Evolutionary conservation across 1,139 yeast genomes (phyloP), one percentile per base, ranked within the genome.

Genomic region (Magnusiomyces sp.): DNA sequence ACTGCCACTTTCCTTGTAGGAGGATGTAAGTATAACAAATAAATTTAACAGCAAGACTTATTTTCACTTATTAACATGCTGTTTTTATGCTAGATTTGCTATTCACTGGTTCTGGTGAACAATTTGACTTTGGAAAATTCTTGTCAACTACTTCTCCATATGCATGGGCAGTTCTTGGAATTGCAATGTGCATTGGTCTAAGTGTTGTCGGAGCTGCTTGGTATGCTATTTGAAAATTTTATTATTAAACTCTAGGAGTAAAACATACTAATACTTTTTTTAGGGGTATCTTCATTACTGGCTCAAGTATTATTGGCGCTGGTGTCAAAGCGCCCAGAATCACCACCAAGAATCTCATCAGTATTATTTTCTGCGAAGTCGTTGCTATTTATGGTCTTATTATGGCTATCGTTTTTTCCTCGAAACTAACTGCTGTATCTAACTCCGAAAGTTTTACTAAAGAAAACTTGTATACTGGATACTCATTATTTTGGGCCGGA

Each of bases 141-240:
- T 76, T 94, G 58, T 80, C 82, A 59, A 73, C 83, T 36, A 83
- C 95, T 1, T 88, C 97, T 17, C 99, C 99, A 13, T 92, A 92
- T 66, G 79, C 92, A 82, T 94, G 98, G 98, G 97, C 97, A 20
- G 78, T 80, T 57, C 70, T 89, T 58, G 99, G 99, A 51, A 88
- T 94, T 57, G 83, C 85, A n/a, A 70, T 81, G 51, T 92, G 98
- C 70, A 89, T 94, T 61, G 97, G 98, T 13, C 76, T 94, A 55
- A 83, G 95, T 50, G 97, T 94, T 17, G 84, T 90, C 45, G 99
- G 98, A 43, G 98, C 98, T 17, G 98, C 98, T 11, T 92, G 98
- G 97, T 63, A 58, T 39, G 69, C 58, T 13, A 19, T 19, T 45
- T 41, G 29, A 16, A 3, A 2, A 19, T 13, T 27, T 47, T 14